Evolutionary conservation across 306 rosid genomes (phyloP), one percentile per base, ranked within the genome.

Genomic region (Dryas drummondii): DNA sequence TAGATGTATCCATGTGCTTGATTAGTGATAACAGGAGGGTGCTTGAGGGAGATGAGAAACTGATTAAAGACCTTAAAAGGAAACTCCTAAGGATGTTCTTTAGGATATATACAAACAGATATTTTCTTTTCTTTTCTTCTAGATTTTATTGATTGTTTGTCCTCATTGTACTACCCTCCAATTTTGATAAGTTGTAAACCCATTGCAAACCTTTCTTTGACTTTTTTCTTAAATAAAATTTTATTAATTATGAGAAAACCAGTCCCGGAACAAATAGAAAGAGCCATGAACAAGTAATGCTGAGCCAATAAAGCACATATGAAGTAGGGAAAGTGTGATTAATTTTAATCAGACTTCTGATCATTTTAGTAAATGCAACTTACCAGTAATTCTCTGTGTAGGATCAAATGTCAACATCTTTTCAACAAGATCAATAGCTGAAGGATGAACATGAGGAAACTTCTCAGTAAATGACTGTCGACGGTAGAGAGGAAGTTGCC

Each of bases 341-440:
- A 7, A 32, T 37, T 32, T 60, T 6, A 14, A 57, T 32, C 66
- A 1, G 66, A 60, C 10, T 60, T 5, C 10, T 13, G 66, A 32
- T 12, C 46, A 60, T 9, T 68, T 44, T 26, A 40, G 40, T 61
- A 74, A 87, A 82, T 26, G 80, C 51, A 80, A 79, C 86, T 75
- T 83, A 96, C 99, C 99, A 61, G 99, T 96, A 77, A 96, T 79
- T 81, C 99, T 90, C 86, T 76, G 68, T 75, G 94, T 83, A 45
- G 99, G 99, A 87, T 92, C 87, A 78, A 96, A 96, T 71, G 99
- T 89, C 44, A 96, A 83, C 99, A 96, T 96, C 86, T 88, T 96
- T 76, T 96, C 97, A 83, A 92, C 96, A 74, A 96, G 98, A 84
- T 96, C 94, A 69, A 96, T 96, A 67, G 99, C 99, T 77, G 85